Percentiles rank a stretch among this genome's conserved stretches.
These are phyloP conservation scores for Luffa acutangula DNA, from an alignment of 306 rosid genomes.

Conservation along the genomic window DNA sequence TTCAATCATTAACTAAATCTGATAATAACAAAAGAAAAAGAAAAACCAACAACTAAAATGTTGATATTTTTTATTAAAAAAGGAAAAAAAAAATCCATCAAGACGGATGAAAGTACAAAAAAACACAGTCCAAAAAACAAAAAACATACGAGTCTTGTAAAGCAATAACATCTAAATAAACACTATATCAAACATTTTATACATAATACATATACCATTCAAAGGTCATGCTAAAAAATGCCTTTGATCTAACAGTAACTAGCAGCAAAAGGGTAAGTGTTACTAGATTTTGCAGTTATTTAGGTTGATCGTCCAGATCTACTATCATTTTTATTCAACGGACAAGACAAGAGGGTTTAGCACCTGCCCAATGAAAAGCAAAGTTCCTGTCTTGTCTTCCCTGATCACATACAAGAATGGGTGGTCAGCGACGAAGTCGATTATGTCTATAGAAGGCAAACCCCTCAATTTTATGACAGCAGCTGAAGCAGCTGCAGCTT, in stretches of 20 bases:
- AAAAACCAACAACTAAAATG: too few species aligned
- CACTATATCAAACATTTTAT: not conserved
- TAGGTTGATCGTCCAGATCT: not conserved
- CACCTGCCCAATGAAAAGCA: conserved; percentile 66
- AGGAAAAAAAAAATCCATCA: not conserved
- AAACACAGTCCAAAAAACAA: not conserved
- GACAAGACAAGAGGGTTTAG: conserved; percentile 53
- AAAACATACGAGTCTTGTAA: not conserved
- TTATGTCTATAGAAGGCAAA: not conserved
- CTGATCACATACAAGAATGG: conserved; percentile 62
- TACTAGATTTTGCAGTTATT: not conserved
- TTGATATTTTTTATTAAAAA: too few species aligned
- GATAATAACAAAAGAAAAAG: too few species aligned
- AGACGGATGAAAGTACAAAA: not conserved
- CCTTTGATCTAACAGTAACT: not conserved
- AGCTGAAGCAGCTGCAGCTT: conserved; percentile 64
- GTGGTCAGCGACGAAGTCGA: conserved; percentile 73
- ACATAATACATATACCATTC: not conserved
- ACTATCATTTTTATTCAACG: conserved; percentile 4
- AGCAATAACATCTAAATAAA: not conserved
- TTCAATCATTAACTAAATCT: too few species aligned
- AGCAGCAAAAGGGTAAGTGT: not conserved
- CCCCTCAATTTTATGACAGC: conserved; percentile 9
- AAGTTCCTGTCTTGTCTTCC: conserved; percentile 55
- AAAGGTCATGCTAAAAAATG: not conserved